Evolutionary conservation across 164 flowering plant genomes (phyloP).

Genomic region (Liquidambar formosana): DNA sequence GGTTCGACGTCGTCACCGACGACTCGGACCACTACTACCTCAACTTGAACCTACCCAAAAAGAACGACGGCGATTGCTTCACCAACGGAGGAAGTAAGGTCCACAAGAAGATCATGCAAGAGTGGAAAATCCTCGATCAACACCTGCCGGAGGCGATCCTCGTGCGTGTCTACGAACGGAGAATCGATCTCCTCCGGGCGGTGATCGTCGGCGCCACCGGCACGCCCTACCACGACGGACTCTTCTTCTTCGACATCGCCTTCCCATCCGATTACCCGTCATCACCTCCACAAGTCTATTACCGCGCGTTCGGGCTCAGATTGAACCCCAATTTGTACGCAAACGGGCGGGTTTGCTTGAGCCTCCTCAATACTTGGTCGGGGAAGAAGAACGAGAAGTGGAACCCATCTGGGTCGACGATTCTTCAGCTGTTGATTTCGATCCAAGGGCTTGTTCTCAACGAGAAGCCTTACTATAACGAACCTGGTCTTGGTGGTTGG

Average conservation of each 20-base stretch:
- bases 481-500: slow-evolving; percentile 19
- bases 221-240: slow-evolving; percentile 48
- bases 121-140: slow-evolving; percentile 38
- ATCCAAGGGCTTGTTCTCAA: slow-evolving; percentile 44
- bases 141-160: slow-evolving; percentile 38
- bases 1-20: slow-evolving; percentile 37
- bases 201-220: slow-evolving; percentile 43
- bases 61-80: slow-evolving; percentile 5
- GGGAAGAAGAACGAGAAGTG: slow-evolving; percentile 34
- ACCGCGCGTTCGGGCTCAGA: slow-evolving; percentile 29
- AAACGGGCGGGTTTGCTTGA: slow-evolving; percentile 36
- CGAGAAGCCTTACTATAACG: slow-evolving; percentile 36
- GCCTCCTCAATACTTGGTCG: slow-evolving; percentile 39
- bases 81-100: slow-evolving; percentile 4
- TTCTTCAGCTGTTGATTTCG: slow-evolving; percentile 43
- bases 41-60: background rate
- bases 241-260: slow-evolving; percentile 42
- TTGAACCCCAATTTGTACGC: slow-evolving; percentile 43
- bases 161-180: slow-evolving; percentile 37
- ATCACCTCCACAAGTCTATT: slow-evolving; percentile 32
- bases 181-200: slow-evolving; percentile 43
- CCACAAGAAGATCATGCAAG: slow-evolving; percentile 38
- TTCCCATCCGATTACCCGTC: slow-evolving; percentile 42
- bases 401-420: slow-evolving; percentile 29
- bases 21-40: slow-evolving; percentile 33